Base-by-base conservation (phyloP, 805 yeast species). In the Wickerhamomyces ciferrii region DNA sequence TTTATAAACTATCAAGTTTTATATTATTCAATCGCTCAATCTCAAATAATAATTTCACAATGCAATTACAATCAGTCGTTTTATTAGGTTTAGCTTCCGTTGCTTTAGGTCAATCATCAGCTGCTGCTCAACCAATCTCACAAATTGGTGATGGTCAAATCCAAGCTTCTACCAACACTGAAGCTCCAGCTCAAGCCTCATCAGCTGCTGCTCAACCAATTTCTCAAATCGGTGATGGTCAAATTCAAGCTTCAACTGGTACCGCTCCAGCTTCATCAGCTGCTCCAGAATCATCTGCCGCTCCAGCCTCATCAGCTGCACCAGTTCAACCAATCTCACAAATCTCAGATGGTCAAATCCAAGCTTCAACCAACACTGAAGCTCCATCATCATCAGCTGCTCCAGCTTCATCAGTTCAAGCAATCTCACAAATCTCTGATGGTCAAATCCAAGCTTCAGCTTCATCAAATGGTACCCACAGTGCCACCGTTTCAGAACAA, bases 141-240 rank as follows among this genome's bases (percentile, higher is more conserved):
- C 77, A 74, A 54, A 66, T 70, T 45, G 49, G 58, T 45, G 78
- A 72, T 49, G 76, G 76, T 45, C 74, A 70, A 57, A 60, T 63
- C 48, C 65, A 65, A 58, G 67, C 66, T 35, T 48, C 63, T 2
- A 49, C 58, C 17, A 38, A 51, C 20, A 51, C 58, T 29, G 38
- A 52, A 23, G 46, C 51, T 29, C 43, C 62, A 51, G 58, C 58
- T 29, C 29, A 44, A 36, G 36, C 48, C 25, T 34, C 27, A 20
- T 27, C 31, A 5, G 7, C 54, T 31, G 44, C 60, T 7, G 52
- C 50, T 39, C 45, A 45, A 43, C 55, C 55, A 37, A 54, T 60
- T 32, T 55, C 63, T 39, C 63, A 60, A 51, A 60, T 59, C 39
- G 18, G 52, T 43, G 67, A 62, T 43, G 66, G 66, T 42, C 66